These are phyloP conservation scores for Raddia guianensis DNA, from an alignment of 176 grass and related monocot species.

Conservation along the genomic window DNA sequence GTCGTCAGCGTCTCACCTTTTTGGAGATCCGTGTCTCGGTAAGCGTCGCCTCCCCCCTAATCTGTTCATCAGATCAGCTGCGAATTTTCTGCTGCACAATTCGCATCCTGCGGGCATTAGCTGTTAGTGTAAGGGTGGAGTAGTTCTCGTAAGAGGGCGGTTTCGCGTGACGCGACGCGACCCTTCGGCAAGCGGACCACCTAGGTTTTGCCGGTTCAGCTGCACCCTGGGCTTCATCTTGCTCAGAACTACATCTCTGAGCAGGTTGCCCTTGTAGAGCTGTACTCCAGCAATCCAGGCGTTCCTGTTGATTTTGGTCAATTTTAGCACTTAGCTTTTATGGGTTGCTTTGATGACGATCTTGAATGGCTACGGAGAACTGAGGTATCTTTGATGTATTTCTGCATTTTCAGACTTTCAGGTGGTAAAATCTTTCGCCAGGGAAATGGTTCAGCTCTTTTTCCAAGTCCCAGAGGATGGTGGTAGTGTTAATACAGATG, in stretches of 20 bases:
- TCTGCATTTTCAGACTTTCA: slow-evolving; percentile 30
- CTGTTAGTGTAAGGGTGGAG: background rate
- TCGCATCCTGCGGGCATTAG: too few species aligned
- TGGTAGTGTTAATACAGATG: slow-evolving; percentile 28
- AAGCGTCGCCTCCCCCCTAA: background rate
- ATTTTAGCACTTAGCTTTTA: background rate
- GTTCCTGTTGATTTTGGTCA: background rate
- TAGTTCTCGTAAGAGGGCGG: background rate
- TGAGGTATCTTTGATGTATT: slow-evolving; percentile 2
- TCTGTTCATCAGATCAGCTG: too few species aligned
- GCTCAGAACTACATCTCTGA: background rate
- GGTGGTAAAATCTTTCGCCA: background rate
- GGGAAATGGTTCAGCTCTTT: slow-evolving; percentile 65
- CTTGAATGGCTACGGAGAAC: background rate
- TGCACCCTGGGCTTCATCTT: too few species aligned
- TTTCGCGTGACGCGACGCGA: too few species aligned
- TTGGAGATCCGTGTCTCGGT: too few species aligned
- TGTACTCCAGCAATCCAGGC: too few species aligned
- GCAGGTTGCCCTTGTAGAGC: background rate
- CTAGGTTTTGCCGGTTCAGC: background rate
- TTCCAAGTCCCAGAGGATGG: slow-evolving; percentile 43
- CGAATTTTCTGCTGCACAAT: too few species aligned
- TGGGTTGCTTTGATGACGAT: background rate
- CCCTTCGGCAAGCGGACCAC: too few species aligned
- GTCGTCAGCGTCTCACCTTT: too few species aligned